These are phyloP conservation scores for Plantago ovata DNA, from an alignment of 257 asterid genomes.

Conservation along the genomic window DNA sequence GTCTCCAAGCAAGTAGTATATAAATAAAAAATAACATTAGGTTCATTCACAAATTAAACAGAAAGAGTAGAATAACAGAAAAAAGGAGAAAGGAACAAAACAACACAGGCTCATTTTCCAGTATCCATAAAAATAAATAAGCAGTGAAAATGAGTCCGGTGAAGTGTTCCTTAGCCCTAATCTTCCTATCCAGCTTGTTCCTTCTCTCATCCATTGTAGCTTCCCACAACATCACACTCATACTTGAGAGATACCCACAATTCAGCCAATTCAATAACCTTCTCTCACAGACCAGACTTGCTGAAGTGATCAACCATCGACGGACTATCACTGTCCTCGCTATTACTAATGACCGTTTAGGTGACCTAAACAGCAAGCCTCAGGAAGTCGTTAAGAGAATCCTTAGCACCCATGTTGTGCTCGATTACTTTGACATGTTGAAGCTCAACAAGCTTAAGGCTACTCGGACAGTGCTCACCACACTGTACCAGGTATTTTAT, in stretches of 20 bases:
- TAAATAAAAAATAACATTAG: too few species aligned
- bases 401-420: constrained; percentile 56
- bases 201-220: constrained; percentile 38
- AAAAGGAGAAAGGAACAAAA: too few species aligned
- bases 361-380: constrained; percentile 28
- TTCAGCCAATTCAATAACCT: constrained; percentile 46
- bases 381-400: constrained; percentile 36
- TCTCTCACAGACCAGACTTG: constrained; percentile 36
- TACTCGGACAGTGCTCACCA: constrained; percentile 37
- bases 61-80: too few species aligned
- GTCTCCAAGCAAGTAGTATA: too few species aligned
- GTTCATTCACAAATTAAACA: too few species aligned
- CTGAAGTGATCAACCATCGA: constrained; percentile 38
- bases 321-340: constrained; percentile 61
- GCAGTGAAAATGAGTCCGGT: constrained; percentile 48
- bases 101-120: too few species aligned
- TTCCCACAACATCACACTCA: constrained; percentile 52
- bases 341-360: constrained; percentile 39
- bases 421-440: constrained; percentile 57
- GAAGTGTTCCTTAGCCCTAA: neutral
- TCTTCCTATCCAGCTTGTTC: constrained; percentile 26
- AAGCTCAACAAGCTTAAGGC: constrained; percentile 46
- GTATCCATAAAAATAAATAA: neutral
- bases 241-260: constrained; percentile 44
- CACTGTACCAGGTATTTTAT: constrained; percentile 42